Percentiles rank a stretch among this genome's conserved stretches.
These are phyloP conservation scores for Aspergillus carlsbadensis DNA, from an alignment of 495 filamentous ascomycete species.

Conservation along the genomic window DNA sequence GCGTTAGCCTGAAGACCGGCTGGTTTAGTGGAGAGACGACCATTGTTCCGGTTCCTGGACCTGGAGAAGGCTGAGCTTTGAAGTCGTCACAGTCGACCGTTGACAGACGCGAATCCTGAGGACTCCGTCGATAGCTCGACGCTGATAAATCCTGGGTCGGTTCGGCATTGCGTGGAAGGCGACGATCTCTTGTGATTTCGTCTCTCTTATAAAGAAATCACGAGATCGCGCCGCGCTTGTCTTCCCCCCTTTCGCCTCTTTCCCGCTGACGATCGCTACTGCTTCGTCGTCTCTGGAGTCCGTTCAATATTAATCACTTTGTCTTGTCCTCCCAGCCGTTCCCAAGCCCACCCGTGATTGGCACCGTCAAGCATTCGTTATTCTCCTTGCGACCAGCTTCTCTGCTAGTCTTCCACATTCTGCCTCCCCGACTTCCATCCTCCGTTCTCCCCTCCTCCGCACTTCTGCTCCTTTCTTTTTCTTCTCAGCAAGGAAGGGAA, in stretches of 20 bases:
- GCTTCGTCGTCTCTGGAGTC: slow-evolving; percentile 7
- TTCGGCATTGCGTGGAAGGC: neutral
- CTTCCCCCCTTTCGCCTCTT: slow-evolving; percentile 3
- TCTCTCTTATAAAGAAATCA: neutral
- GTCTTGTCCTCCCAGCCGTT: neutral
- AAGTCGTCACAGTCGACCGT: too few relatives aligned
- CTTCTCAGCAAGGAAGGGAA: slow-evolving; percentile 4
- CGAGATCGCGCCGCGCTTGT: slow-evolving; percentile 6
- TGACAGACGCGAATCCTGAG: neutral
- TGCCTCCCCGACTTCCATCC: neutral
- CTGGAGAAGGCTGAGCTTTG: too few relatives aligned
- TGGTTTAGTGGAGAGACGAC: too few relatives aligned
- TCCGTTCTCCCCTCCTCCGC: slow-evolving; percentile 2
- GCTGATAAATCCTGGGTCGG: neutral
- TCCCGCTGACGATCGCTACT: slow-evolving; percentile 15
- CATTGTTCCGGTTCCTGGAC: too few relatives aligned
- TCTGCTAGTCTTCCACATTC: neutral
- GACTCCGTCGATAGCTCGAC: neutral
- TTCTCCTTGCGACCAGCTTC: slow-evolving; percentile 8
- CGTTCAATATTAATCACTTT: neutral
- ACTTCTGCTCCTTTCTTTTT: slow-evolving; percentile 1
- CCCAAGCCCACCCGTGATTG: neutral
- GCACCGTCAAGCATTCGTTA: slow-evolving; percentile 8
- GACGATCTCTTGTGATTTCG: neutral
- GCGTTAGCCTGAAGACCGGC: too few relatives aligned